Evolutionary conservation across 1,139 yeast genomes (phyloP).

Genomic region (Yamadazyma mexicana): DNA sequence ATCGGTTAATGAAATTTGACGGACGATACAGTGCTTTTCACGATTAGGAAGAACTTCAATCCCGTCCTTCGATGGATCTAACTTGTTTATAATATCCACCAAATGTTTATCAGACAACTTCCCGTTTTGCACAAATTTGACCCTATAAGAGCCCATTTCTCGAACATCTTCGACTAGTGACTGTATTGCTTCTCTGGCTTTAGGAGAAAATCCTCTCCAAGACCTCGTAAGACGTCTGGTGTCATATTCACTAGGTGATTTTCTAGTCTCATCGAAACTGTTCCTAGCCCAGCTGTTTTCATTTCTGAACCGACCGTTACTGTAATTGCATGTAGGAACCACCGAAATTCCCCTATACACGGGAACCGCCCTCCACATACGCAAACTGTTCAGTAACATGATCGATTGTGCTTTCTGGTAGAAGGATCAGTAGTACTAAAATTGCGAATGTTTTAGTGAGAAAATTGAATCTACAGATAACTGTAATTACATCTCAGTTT

Average conservation of each 20-base stretch:
- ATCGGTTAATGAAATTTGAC: conserved; percentile 25
- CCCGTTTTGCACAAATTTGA: conserved; percentile 29
- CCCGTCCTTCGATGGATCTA: conserved; percentile 33
- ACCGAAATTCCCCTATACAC: too few species aligned
- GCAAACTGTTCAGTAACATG: too few species aligned
- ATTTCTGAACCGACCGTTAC: too few species aligned
- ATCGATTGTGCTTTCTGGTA: too few species aligned
- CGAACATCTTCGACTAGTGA: conserved; percentile 30
- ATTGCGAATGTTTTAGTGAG: too few species aligned
- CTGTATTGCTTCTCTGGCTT: conserved; percentile 31
- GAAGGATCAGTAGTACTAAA: too few species aligned
- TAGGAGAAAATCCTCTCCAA: conserved; percentile 22
- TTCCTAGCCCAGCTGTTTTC: too few species aligned
- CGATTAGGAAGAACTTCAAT: conserved; percentile 24
- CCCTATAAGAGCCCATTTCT: conserved; percentile 22
- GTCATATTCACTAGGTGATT: too few species aligned
- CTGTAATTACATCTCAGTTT: not conserved
- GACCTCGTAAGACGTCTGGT: conserved; percentile 4
- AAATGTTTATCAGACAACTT: conserved; percentile 24
- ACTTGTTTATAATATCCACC: conserved; percentile 29
- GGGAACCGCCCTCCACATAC: too few species aligned
- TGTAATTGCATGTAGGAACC: not conserved
- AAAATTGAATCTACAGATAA: too few species aligned
- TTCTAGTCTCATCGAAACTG: too few species aligned
- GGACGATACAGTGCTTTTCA: conserved; percentile 30